Base-by-base conservation (phyloP, 345 rosid genomes). In the Cardamine occulta region DNA sequence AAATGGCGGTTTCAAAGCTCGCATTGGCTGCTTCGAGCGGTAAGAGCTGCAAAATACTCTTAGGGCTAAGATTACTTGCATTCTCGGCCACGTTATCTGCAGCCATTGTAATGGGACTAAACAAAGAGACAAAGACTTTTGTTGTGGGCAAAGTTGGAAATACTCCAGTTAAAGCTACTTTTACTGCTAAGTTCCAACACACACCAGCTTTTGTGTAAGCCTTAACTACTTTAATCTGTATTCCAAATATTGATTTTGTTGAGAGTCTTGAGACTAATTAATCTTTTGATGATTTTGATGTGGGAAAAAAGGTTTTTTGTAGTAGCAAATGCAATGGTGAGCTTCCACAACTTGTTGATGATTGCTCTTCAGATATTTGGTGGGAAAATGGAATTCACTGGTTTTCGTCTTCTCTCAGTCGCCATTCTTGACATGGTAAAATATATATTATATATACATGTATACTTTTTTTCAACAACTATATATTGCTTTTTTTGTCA, bases 141-240 rank as follows among this genome's bases (percentile, higher is more conserved):
- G 96, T 88, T 26, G 85, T 92, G 55, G 99, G 91, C 3, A 85
- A 85, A 28, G 69, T 90, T 65, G 97, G 97, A 2, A 89, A 54
- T 31, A 84, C 93, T 51, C 84, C 94, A 8, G 44, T 95, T 3
- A 80, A 55, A 15, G 88, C 84, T 69, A 79, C 94, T 57, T 74
- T 95, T 70, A 87, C 89, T 21, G 99, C 99, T 65, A 88, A 90
- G 86, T 95, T 95, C 77, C 86, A 88, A 10, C 84, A 95, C 70
- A 89, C 97, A 60, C 98, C 99, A 11, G 99, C 99, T 3, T 88
- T 88, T 68, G 91, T 95, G 99, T 95, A 85, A 83, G 89, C 52
- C 57, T 44, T 63, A 23, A 17, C 1, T 32, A 26, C 52, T 76
- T 59, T 34, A 11, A 26, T 18, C 12, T 63, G 23, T 32, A 42